phyloP scores from a whole-genome alignment of 169 alveolate genomes.

The Eimeria tenella region DNA sequence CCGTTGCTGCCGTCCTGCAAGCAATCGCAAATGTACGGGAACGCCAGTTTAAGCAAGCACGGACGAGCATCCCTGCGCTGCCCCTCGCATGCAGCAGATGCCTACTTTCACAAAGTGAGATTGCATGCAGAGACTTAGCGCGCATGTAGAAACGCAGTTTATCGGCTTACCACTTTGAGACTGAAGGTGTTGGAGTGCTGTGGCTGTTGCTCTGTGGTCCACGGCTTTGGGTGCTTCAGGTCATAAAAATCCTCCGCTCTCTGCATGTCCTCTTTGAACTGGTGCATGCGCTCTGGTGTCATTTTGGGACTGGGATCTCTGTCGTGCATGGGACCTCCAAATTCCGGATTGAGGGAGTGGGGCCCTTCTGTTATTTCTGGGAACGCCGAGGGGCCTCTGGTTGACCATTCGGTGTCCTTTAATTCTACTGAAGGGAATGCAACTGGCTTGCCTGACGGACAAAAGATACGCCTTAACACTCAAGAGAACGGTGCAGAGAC shows the following conservation, averaged over 20 bases:
- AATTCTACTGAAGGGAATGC: constrained; percentile 32
- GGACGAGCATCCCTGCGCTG: not conserved
- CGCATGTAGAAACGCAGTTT: not conserved
- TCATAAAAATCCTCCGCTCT: constrained; percentile 17
- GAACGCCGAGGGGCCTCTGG: constrained; percentile 7
- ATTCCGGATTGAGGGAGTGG: not conserved
- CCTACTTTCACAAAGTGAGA: not conserved
- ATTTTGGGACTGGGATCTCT: constrained; percentile 24
- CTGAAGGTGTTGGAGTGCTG: not conserved
- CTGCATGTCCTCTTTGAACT: constrained; percentile 25
- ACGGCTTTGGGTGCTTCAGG: constrained; percentile 50
- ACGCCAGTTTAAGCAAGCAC: not conserved
- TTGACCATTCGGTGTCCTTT: constrained; percentile 36
- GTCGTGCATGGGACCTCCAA: constrained; percentile 59
- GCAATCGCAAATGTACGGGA: not conserved
- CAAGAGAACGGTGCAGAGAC: not conserved
- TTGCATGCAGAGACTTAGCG: not conserved
- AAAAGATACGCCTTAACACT: not conserved
- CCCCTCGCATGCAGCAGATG: not conserved
- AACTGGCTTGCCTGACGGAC: constrained; percentile 30
- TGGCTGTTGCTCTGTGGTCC: not conserved
- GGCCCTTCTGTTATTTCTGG: constrained; percentile 44
- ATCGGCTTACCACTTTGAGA: not conserved
- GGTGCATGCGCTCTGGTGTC: constrained; percentile 35
- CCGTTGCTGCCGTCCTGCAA: constrained; percentile 85